These are phyloP conservation scores for Amanita rimosa DNA, from an alignment of 768 basidiomycete species.

Conservation along the genomic window DNA sequence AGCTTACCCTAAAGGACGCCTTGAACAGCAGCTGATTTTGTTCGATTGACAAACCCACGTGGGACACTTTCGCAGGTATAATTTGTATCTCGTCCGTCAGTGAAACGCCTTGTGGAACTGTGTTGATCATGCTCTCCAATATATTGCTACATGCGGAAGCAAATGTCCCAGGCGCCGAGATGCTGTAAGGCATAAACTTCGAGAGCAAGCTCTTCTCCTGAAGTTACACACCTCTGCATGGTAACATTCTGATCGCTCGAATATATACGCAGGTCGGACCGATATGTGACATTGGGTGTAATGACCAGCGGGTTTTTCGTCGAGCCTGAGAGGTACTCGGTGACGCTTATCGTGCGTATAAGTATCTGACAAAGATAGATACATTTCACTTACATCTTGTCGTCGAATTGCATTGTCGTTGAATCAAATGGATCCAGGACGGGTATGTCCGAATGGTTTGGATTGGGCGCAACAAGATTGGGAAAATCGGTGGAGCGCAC, in stretches of 20 bases:
- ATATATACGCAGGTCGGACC: conserved; percentile 30
- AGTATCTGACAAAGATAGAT: not conserved
- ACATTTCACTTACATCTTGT: conserved; percentile 22
- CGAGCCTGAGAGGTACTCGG: conserved; percentile 26
- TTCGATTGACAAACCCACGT: conserved; percentile 26
- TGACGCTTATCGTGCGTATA: conserved; percentile 16
- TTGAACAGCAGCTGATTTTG: conserved; percentile 27
- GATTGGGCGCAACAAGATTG: conserved; percentile 23
- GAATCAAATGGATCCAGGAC: conserved; percentile 28
- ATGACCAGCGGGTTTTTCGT: conserved; percentile 28
- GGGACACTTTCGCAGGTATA: conserved; percentile 28
- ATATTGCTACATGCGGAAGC: conserved; percentile 25
- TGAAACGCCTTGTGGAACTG: conserved; percentile 31
- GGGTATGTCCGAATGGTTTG: conserved; percentile 14
- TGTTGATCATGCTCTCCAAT: conserved; percentile 35
- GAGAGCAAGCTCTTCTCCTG: not conserved
- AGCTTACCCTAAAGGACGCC: conserved; percentile 25
- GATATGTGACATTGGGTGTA: conserved; percentile 19
- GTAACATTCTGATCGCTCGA: conserved; percentile 27
- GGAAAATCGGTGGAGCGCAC: conserved; percentile 36
- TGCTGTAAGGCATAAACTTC: conserved; percentile 10
- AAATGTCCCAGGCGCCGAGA: conserved; percentile 23
- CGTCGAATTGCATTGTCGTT: conserved; percentile 27
- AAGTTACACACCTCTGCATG: conserved; percentile 21
- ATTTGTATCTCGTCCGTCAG: conserved; percentile 34